Evolutionary conservation across 2,329 filamentous ascomycete species (phyloP).

Genomic region (Fusarium kyushuense): DNA sequence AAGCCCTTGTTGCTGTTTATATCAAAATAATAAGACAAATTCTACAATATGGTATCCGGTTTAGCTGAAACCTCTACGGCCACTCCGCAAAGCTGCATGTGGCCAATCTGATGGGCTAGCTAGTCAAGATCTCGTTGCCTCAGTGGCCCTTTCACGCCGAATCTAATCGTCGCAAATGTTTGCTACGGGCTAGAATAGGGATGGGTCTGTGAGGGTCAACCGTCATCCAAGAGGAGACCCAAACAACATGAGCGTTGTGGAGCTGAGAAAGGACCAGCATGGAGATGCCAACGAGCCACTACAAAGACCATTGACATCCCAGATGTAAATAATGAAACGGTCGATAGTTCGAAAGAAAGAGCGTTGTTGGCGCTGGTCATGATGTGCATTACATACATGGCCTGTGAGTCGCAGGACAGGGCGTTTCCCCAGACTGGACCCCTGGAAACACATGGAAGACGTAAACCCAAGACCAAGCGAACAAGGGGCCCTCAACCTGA

Average conservation of each 20-base stretch:
- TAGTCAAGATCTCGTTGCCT: background rate
- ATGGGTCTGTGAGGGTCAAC: slow-evolving; percentile 46
- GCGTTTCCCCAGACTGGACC: slow-evolving; percentile 37
- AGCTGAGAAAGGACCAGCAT: background rate
- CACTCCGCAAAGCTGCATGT: slow-evolving; percentile 5
- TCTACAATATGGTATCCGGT: background rate
- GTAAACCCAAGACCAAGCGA: slow-evolving; percentile 18
- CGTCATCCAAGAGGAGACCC: slow-evolving; percentile 14
- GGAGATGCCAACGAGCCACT: background rate
- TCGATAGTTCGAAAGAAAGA: background rate
- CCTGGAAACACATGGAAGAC: slow-evolving; percentile 33
- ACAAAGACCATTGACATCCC: background rate
- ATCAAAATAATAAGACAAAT: background rate
- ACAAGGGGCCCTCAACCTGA: slow-evolving; percentile 28
- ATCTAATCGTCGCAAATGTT: background rate
- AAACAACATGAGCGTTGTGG: slow-evolving; percentile 1
- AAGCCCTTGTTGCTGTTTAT: background rate
- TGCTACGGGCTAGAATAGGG: slow-evolving; percentile 4
- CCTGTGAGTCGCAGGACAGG: slow-evolving; percentile 22
- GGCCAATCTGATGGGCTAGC: background rate
- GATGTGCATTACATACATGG: slow-evolving; percentile 29
- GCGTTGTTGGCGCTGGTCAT: slow-evolving; percentile 13
- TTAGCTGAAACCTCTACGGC: background rate
- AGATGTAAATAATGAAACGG: background rate
- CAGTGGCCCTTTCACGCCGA: background rate